These are phyloP conservation scores for Gentiana macrophylla DNA, from an alignment of 257 asterid species.

Conservation along the genomic window DNA sequence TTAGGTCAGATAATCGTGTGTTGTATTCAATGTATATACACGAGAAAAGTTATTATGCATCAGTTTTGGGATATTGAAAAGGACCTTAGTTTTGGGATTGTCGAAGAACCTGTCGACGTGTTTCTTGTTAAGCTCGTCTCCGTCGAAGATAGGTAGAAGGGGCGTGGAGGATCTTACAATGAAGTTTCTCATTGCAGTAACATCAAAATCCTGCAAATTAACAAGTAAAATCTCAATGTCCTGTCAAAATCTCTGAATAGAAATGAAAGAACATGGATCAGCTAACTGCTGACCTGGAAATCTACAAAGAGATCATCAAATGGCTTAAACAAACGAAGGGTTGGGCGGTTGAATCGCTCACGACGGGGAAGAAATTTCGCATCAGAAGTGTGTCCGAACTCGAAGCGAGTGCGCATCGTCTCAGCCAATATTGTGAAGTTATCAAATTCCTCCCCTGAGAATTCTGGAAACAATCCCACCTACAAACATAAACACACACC, in stretches of 20 bases:
- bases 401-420: conserved; percentile 57
- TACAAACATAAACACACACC: no score
- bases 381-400: conserved; percentile 55
- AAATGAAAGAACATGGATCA: neutral
- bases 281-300: conserved; percentile 32
- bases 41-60: conserved; percentile 25
- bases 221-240: no score
- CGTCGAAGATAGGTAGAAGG: conserved; percentile 38
- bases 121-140: conserved; percentile 34
- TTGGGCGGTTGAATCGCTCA: conserved; percentile 48
- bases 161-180: conserved; percentile 43
- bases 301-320: conserved; percentile 64
- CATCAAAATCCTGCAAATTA: conserved; percentile 44
- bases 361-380: conserved; percentile 60
- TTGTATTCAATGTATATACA: neutral
- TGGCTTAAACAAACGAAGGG: conserved; percentile 66
- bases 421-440: conserved; percentile 50
- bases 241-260: neutral
- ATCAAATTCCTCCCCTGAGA: conserved; percentile 59
- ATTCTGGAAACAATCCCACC: conserved; percentile 3
- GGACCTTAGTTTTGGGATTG: conserved; percentile 40
- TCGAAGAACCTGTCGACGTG: conserved; percentile 47
- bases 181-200: conserved; percentile 51
- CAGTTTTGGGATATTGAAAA: conserved; percentile 19
- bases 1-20: no score